phyloP scores from a whole-genome alignment of 2,329 filamentous ascomycete genomes.

The Fusarium sp. region DNA sequence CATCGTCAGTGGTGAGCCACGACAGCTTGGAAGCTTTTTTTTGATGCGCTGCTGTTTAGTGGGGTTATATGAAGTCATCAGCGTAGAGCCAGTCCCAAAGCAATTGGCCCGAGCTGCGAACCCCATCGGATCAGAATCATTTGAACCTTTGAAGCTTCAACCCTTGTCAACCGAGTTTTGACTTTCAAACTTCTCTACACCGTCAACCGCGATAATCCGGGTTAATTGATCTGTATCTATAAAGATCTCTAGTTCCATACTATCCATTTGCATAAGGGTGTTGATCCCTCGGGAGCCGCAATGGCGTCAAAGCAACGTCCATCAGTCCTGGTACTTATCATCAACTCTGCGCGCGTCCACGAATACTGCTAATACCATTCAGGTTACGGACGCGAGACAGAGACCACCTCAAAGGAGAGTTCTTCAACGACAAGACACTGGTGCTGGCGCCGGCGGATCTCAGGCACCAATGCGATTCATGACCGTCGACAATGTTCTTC shows the following conservation, averaged over 20 bases:
- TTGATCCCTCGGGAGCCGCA: constrained; percentile 4
- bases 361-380: constrained; percentile 23
- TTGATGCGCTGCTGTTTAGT: constrained; percentile 19
- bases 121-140: constrained; percentile 32
- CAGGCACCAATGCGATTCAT: constrained; percentile 74
- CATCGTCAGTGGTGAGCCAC: neutral
- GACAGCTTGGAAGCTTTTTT: neutral
- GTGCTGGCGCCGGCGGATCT: constrained; percentile 38
- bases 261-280: neutral
- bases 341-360: constrained; percentile 11
- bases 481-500: constrained; percentile 91
- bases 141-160: constrained; percentile 25
- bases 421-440: constrained; percentile 47
- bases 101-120: constrained; percentile 34
- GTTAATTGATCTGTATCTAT: neutral
- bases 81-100: constrained; percentile 23
- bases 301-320: constrained; percentile 62
- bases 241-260: neutral
- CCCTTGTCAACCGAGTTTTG: constrained; percentile 11
- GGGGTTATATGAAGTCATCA: constrained; percentile 44
- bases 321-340: constrained; percentile 64
- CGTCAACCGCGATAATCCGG: neutral
- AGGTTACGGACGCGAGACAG: constrained; percentile 52
- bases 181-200: neutral
- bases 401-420: constrained; percentile 44